Evolutionary conservation across 345 rosid genomes (phyloP), one percentile per base, ranked within the genome.

Genomic region (Atalantia buxifolia): DNA sequence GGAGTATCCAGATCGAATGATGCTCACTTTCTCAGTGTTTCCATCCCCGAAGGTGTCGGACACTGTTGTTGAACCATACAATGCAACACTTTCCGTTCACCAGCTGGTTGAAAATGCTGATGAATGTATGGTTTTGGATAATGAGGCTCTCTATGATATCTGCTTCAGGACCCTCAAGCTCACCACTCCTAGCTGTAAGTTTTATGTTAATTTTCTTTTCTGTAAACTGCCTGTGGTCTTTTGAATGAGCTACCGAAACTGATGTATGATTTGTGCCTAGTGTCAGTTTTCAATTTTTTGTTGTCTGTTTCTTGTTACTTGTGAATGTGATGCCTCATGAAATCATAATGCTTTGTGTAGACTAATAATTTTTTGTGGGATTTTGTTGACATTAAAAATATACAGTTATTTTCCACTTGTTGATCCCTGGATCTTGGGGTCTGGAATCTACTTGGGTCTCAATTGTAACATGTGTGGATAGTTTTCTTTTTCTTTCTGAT

Each of bases 81-180:
- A 90, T 69, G 94, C 92, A 7, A 90, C 94, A 27, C 92, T 90
- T 78, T 90, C 94, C 30, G 94, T 90, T 63, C 94, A 90, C 71
- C 94, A 90, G 82, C 87, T 90, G 1, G 94, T 90, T 60, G 94
- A 90, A 87, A 90, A 90, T 76, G 94, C 94, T 1, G 94, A 90
- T 71, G 94, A 90, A 81, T 87, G 93, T 74, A 90, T 90, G 92
- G 92, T 90, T 76, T 84, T 90, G 77, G 93, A 90, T 76, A 90
- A 90, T 19, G 94, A 90, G 61, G 94, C 94, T 75, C 91, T 90
- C 18, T 91, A 91, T 74, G 94, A 91, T 36, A 91, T 91, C 66
- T 91, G 94, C 85, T 91, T 91, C 87, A 83, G 94, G 21, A 91
- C 94, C 66, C 86, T 91, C 18, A 91, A 91, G 85, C 94, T 91